Evolutionary conservation across 441 rosid species (phyloP).

Genomic region (Brassica hybrid): DNA sequence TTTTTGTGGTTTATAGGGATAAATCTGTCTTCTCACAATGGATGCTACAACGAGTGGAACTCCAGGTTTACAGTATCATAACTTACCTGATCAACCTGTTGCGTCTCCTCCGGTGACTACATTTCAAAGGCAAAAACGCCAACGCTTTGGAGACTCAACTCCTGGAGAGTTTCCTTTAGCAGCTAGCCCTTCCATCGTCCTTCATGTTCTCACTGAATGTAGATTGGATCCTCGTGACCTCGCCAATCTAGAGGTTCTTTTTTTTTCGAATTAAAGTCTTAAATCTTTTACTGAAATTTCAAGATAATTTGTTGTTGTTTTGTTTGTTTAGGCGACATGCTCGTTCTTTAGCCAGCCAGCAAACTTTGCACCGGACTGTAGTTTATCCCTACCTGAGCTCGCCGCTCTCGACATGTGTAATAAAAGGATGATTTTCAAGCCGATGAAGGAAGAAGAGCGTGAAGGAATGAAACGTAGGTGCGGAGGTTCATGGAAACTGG

Average conservation of each 20-base stretch:
- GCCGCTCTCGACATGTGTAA: constrained; percentile 98
- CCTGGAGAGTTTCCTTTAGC: constrained; percentile 99
- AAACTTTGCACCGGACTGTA: constrained; percentile 78
- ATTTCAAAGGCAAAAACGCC: constrained; percentile 65
- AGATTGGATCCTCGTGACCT: constrained; percentile 93
- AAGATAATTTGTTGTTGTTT: constrained; percentile 39
- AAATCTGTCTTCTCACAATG: constrained; percentile 73
- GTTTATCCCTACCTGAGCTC: constrained; percentile 80
- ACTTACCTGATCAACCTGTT: constrained; percentile 77
- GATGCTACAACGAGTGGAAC: constrained; percentile 88
- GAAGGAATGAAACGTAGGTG: constrained; percentile 76
- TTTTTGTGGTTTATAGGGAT: constrained; percentile 59
- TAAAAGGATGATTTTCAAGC: constrained; percentile 81
- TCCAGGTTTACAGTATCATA: constrained; percentile 66
- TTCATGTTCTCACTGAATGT: constrained; percentile 90
- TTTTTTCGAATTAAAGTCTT: too few species aligned
- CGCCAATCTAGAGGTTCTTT: constrained; percentile 74
- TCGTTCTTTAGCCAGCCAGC: constrained; percentile 97
- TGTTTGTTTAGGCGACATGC: constrained; percentile 86
- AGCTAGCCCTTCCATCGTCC: constrained; percentile 89
- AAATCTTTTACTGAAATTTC: constrained; percentile 22
- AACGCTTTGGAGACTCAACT: constrained; percentile 75
- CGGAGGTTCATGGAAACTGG: constrained; percentile 97
- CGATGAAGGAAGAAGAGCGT: constrained; percentile 73
- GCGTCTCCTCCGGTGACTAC: constrained; percentile 40